Evolutionary conservation across 108 stramenopile species (phyloP).

Genomic region (Tribonema minus): DNA sequence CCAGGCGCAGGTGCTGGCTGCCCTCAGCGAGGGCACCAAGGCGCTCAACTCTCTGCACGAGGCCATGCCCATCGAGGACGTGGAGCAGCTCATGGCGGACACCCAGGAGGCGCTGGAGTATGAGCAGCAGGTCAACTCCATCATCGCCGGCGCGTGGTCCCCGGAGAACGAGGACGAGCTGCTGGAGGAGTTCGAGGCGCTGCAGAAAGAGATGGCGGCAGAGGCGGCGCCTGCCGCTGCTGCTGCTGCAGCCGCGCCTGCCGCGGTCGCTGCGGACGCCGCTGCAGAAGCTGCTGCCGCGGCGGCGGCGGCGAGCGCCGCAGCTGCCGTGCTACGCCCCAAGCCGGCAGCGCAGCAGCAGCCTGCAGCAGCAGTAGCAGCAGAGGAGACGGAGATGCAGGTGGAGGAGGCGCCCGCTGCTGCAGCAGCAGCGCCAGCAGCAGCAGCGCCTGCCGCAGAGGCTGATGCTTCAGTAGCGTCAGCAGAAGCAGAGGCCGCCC

Average conservation of each 20-base stretch:
- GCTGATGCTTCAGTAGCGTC: not conserved
- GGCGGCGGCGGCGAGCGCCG: not conserved
- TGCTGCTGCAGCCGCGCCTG: not conserved
- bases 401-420: not conserved
- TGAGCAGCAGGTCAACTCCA: not conserved
- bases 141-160: slow-evolving; percentile 30
- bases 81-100: slow-evolving; percentile 56
- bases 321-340: not conserved
- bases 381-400: not conserved
- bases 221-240: not conserved
- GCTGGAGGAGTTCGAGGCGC: slow-evolving; percentile 25
- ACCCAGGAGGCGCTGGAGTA: slow-evolving; percentile 38
- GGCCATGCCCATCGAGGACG: slow-evolving; percentile 44
- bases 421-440: not conserved
- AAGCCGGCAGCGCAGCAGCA: not conserved
- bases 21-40: slow-evolving; percentile 42
- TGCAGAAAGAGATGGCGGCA: not conserved
- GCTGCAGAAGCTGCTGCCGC: not conserved
- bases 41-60: slow-evolving; percentile 49
- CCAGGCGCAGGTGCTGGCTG: slow-evolving; percentile 45
- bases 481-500: not conserved
- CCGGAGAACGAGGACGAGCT: slow-evolving; percentile 32
- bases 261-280: not conserved
- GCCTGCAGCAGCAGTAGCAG: not conserved
- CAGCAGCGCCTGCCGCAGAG: not conserved